Evolutionary conservation across 1,139 yeast genomes (phyloP).

Genomic region (Yarrowia galli): DNA sequence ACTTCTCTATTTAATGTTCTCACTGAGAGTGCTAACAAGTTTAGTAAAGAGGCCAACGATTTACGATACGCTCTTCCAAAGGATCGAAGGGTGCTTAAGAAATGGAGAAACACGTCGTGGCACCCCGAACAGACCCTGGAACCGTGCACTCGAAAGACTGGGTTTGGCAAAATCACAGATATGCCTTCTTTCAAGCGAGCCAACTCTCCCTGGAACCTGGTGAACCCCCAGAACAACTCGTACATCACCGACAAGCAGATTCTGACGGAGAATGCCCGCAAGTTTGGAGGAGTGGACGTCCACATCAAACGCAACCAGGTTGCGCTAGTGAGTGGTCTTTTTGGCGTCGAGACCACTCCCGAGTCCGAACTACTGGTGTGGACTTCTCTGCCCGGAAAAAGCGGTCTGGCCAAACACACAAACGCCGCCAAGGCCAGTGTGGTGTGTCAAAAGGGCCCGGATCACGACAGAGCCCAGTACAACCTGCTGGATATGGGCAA

Average conservation of each 20-base stretch:
- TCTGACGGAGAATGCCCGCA: constrained; percentile 19
- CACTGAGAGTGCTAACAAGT: neutral
- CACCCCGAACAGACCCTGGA: constrained; percentile 12
- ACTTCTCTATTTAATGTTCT: constrained; percentile 26
- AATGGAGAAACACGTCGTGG: constrained; percentile 21
- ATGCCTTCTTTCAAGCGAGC: constrained; percentile 26
- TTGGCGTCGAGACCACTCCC: neutral
- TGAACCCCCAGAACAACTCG: neutral
- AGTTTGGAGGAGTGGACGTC: neutral
- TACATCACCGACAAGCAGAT: constrained; percentile 27
- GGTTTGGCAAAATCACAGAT: neutral
- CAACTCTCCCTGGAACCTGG: constrained; percentile 16
- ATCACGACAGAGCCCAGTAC: neutral
- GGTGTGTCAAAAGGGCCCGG: neutral
- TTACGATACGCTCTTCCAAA: constrained; percentile 5
- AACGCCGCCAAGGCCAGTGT: constrained; percentile 10
- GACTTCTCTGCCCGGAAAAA: constrained; percentile 12
- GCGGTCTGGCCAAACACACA: neutral
- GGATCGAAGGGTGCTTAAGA: neutral
- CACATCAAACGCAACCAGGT: constrained; percentile 2
- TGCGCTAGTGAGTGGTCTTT: constrained; percentile 3
- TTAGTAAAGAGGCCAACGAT: neutral
- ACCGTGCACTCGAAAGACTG: neutral
- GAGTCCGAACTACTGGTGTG: constrained; percentile 1
- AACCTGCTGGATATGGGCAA: constrained; percentile 14